These are phyloP conservation scores for Hysterangium stoloniferum DNA, from an alignment of 768 basidiomycete species.

Conservation along the genomic window DNA sequence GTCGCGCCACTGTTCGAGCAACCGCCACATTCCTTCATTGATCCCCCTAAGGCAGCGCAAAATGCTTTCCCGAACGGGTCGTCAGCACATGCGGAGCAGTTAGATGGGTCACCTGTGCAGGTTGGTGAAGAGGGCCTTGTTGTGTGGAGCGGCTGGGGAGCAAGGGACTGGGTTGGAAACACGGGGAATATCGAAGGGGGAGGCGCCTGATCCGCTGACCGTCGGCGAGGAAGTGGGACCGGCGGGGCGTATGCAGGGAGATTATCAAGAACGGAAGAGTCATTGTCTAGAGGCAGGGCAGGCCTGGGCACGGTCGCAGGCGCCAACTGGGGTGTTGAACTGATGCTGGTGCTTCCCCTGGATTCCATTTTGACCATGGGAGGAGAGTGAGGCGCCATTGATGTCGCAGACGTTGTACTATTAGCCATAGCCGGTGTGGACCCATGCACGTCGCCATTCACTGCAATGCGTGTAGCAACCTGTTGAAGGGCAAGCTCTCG, in stretches of 20 bases:
- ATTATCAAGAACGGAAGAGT: slow-evolving; percentile 63
- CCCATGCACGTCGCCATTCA: slow-evolving; percentile 6
- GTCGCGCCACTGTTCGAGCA: slow-evolving; percentile 39
- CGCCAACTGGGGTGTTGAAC: slow-evolving; percentile 12
- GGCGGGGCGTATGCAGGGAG: slow-evolving; percentile 76
- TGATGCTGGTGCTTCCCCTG: slow-evolving; percentile 13
- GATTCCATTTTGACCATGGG: slow-evolving; percentile 9
- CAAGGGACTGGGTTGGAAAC: slow-evolving; percentile 25
- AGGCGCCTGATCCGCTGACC: slow-evolving; percentile 18
- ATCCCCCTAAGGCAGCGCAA: slow-evolving; percentile 65
- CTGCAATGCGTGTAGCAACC: slow-evolving; percentile 15
- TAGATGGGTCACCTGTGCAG: slow-evolving; percentile 82
- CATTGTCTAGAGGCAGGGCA: slow-evolving; percentile 21
- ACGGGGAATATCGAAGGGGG: slow-evolving; percentile 43
- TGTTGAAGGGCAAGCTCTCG: slow-evolving; percentile 54
- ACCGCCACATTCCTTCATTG: slow-evolving; percentile 46
- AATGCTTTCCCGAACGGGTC: slow-evolving; percentile 86
- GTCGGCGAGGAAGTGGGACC: slow-evolving; percentile 66
- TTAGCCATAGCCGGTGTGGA: slow-evolving; percentile 6
- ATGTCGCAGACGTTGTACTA: slow-evolving; percentile 1
- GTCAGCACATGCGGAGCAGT: slow-evolving; percentile 79
- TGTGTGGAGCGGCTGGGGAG: slow-evolving; percentile 24
- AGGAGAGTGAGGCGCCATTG: slow-evolving; percentile 7
- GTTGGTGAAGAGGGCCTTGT: slow-evolving; percentile 17
- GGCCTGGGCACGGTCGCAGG: slow-evolving; percentile 15